Evolutionary conservation across 2,329 filamentous ascomycete species (phyloP).

Genomic region (Pseudomassariella vexata): DNA sequence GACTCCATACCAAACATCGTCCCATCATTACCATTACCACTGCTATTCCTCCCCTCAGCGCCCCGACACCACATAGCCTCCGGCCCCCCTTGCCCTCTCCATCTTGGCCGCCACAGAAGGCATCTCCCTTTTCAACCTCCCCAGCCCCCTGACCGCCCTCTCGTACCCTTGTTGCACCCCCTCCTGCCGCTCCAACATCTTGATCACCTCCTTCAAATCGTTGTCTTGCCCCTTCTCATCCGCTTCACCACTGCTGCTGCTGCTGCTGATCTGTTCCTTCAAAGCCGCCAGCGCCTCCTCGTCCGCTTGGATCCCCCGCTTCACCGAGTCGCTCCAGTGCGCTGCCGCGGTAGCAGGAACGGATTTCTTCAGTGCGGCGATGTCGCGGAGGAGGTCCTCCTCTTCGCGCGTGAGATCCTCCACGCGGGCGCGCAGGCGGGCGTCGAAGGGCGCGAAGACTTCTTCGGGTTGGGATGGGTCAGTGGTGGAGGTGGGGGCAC

Average conservation of each 20-base stretch:
- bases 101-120: conserved; percentile 58
- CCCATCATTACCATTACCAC: no score
- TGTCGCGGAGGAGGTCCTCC: conserved; percentile 58
- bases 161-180: conserved; percentile 41
- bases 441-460: conserved; percentile 55
- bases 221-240: conserved; percentile 14
- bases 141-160: conserved; percentile 44
- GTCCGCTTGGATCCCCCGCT: conserved; percentile 37
- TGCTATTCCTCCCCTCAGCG: no score
- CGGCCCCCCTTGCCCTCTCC: conserved; percentile 57
- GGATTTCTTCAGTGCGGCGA: conserved; percentile 52
- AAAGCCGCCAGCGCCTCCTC: conserved; percentile 34
- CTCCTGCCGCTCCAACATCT: conserved; percentile 37
- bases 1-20: no score
- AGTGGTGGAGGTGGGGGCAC: conserved; percentile 7
- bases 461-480: conserved; percentile 26
- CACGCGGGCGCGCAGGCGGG: conserved; percentile 51
- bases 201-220: conserved; percentile 23
- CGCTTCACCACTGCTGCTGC: conserved; percentile 13
- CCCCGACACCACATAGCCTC: conserved; percentile 49
- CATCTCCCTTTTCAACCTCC: conserved; percentile 52
- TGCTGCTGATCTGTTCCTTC: conserved; percentile 4
- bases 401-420: conserved; percentile 57
- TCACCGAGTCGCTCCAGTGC: conserved; percentile 33
- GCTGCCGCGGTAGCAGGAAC: conserved; percentile 41